These are phyloP conservation scores for Sarocladium brachiariae DNA, from an alignment of 2,329 filamentous ascomycete genomes.

Conservation along the genomic window DNA sequence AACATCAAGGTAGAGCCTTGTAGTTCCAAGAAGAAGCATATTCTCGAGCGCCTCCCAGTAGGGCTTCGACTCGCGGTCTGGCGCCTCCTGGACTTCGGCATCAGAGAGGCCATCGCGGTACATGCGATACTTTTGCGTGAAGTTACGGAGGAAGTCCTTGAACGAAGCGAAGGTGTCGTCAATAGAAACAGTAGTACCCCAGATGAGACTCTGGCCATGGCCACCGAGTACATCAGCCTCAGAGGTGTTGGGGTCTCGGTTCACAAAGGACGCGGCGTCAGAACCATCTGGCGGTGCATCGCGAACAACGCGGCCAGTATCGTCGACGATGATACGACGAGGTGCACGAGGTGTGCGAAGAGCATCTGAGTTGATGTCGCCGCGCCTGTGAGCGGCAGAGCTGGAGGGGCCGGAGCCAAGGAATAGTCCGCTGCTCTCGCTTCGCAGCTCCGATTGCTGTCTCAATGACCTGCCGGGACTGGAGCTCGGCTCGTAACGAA, in stretches of 20 bases:
- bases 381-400: constrained; percentile 53
- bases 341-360: constrained; percentile 45
- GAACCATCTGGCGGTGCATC: constrained; percentile 46
- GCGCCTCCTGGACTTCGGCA: constrained; percentile 62
- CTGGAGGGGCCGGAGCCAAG: constrained; percentile 55
- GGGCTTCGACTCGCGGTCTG: constrained; percentile 69
- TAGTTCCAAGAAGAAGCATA: constrained; percentile 82
- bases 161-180: constrained; percentile 81
- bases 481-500: constrained; percentile 85
- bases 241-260: constrained; percentile 74
- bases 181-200: constrained; percentile 96
- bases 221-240: constrained; percentile 86
- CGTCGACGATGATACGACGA: constrained; percentile 53
- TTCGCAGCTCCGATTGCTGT: constrained; percentile 65
- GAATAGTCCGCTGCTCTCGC: constrained; percentile 82
- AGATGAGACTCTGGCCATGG: constrained; percentile 73
- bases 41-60: constrained; percentile 82
- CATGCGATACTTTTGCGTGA: constrained; percentile 88
- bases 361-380: constrained; percentile 80
- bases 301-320: constrained; percentile 49
- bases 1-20: constrained; percentile 80
- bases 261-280: constrained; percentile 54
- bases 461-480: constrained; percentile 64
- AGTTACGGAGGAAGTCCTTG: constrained; percentile 89
- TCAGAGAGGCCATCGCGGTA: constrained; percentile 80